Percentiles rank a stretch among this genome's conserved stretches.
Conservation (phyloP, 768 basidiomycete species). For the Galerina marginata region DNA sequence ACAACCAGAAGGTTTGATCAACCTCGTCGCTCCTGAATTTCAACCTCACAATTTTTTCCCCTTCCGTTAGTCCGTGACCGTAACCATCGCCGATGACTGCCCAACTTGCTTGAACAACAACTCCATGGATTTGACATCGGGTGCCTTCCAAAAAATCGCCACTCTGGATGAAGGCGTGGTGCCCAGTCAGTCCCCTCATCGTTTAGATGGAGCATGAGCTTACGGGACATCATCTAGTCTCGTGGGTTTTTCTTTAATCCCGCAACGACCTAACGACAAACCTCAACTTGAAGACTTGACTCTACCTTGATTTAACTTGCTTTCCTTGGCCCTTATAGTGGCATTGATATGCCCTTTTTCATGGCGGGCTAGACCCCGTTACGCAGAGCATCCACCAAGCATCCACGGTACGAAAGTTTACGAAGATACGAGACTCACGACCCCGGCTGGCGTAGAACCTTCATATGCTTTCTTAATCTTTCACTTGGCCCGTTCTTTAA, state of each 20-base stretch:
- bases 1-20: conserved; percentile 52
- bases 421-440: conserved; percentile 44
- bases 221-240: conserved; percentile 32
- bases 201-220: conserved; percentile 6
- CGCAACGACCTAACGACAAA: conserved; percentile 14
- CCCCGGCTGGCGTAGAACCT: conserved; percentile 47
- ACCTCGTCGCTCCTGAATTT: background rate
- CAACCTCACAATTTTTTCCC: background rate
- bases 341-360: conserved; percentile 12
- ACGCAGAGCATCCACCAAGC: conserved; percentile 15
- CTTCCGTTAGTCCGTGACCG: conserved; percentile 50
- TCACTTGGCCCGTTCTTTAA: conserved; percentile 20
- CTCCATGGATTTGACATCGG: conserved; percentile 77
- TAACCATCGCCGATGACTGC: conserved; percentile 79
- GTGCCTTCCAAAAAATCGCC: conserved; percentile 68
- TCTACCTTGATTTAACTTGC: conserved; percentile 40
- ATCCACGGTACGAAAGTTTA: conserved; percentile 28
- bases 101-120: conserved; percentile 71
- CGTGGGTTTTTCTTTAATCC: conserved; percentile 42
- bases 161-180: conserved; percentile 55
- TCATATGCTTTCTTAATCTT: conserved; percentile 25
- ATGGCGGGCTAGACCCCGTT: conserved; percentile 23
- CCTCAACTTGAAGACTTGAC: conserved; percentile 12
- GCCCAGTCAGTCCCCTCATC: conserved; percentile 49
- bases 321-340: conserved; percentile 36